A percentile compares a stretch with the other conserved stretches of the same genome.
These are phyloP conservation scores for Arctium minus DNA, from an alignment of 129 eudicot species.

Conservation along the genomic window DNA sequence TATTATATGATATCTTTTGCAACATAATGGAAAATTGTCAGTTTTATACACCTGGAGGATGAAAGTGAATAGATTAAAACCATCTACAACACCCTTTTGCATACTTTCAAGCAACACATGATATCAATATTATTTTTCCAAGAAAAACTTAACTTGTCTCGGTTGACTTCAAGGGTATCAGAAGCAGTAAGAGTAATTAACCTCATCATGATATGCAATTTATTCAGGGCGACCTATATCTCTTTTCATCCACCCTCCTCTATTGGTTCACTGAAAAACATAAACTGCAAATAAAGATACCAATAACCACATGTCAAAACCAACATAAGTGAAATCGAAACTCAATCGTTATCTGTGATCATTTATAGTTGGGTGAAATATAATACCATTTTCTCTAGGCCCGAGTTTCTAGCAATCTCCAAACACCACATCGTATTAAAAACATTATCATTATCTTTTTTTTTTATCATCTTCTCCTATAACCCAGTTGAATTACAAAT, in stretches of 20 bases:
- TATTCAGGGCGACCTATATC: slow-evolving; percentile 58
- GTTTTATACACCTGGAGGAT: slow-evolving; percentile 54
- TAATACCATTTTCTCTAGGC: no score
- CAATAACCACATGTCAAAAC: background rate
- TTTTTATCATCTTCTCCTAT: no score
- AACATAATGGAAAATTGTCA: slow-evolving; percentile 69
- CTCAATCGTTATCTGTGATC: no score
- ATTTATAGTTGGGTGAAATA: no score
- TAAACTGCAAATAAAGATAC: background rate
- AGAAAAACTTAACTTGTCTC: slow-evolving; percentile 45
- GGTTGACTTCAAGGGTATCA: slow-evolving; percentile 55
- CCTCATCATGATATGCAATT: slow-evolving; percentile 68
- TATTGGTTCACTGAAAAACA: slow-evolving; percentile 49
- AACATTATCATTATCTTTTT: no score
- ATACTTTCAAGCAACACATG: background rate
- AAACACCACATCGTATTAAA: no score
- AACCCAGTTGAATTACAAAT: no score
- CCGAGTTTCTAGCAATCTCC: no score
- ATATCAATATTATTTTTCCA: background rate
- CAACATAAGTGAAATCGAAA: no score
- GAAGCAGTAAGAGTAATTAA: slow-evolving; percentile 60
- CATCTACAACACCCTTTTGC: background rate
- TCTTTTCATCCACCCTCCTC: slow-evolving; percentile 66
- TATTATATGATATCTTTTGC: slow-evolving; percentile 50
- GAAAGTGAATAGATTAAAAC: background rate